Evolutionary conservation across 2,329 filamentous ascomycete species (phyloP), one percentile per base, ranked within the genome.

Genomic region (Esteya vermicola): DNA sequence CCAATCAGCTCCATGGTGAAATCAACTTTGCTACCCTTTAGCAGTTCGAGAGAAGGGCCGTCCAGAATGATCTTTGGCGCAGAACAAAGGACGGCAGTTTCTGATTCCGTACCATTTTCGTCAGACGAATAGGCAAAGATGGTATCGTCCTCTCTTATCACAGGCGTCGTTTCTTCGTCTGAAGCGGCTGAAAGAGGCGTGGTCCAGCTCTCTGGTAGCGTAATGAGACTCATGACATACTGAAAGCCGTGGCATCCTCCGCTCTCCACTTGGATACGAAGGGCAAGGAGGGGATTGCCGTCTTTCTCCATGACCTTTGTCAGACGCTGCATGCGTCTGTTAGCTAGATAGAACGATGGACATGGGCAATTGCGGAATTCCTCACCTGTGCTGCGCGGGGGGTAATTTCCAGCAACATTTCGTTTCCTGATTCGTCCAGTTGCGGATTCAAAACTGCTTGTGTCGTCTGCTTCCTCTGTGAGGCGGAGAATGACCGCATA

Each of bases 211-310:
- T 56, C 43, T 0, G 75, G 75, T 1, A 80, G 60, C 1, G 72
- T 75, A 3, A 85, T 80, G 4, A 96, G 70, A 14, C 79, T 84
- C 84, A 98, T 94, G 35, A 93, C 65, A 56, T 98, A 98, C 57
- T 98, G 91, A 59, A 98, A 98, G 37, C 91, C 91, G 60, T 98
- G 91, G 58, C 91, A 98, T 41, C 91, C 91, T 47, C 91, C 91
- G 42, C 81, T 85, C 54, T 93, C 86, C 43, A 98, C 88, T 45
- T 83, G 80, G 48, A 98, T 83, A 39, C 89, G 83, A n/a, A 98
- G 71, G 20, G 86, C 84, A 25, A 93, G 74, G 52, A 82, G 68
- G 3, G 85, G 84, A 56, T 93, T 93, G 16, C 57, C 53, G 51
- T 83, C 78, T 50, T 77, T 74, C 28, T 61, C 54, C 69, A 85